These are phyloP conservation scores for Lunularia cruciata DNA, from an alignment of 225 moss, liverwort and hornwort genomes.

Conservation along the genomic window DNA sequence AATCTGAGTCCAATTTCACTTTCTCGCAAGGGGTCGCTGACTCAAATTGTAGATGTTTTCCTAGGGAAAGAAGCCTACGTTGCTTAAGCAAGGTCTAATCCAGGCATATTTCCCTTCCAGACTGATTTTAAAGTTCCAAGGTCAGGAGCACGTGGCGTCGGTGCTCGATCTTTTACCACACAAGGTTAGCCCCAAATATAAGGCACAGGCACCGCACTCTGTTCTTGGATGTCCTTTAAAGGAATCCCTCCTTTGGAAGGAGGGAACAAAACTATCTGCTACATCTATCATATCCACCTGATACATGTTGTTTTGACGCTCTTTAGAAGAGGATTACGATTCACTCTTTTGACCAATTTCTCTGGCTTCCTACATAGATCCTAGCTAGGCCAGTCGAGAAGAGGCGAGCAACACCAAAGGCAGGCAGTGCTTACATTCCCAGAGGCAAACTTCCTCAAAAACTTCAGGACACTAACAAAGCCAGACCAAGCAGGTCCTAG, in stretches of 20 bases:
- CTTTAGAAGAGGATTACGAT: neutral
- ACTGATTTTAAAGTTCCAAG: too few relatives aligned
- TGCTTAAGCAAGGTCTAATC: neutral
- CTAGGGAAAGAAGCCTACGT: neutral
- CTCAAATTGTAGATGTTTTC: slow-evolving; percentile 2
- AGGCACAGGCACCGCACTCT: slow-evolving; percentile 2
- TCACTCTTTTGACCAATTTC: neutral
- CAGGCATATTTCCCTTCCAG: neutral
- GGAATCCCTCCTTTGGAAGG: neutral
- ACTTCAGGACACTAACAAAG: neutral
- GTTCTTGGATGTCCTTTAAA: neutral
- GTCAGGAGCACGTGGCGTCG: neutral
- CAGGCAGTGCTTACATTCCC: neutral
- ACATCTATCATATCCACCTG: slow-evolving; percentile 1
- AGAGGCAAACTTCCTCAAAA: neutral
- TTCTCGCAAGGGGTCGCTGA: slow-evolving; percentile 7
- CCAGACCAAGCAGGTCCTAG: neutral
- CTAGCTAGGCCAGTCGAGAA: slow-evolving; percentile 1
- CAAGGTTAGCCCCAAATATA: neutral
- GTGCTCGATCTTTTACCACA: neutral
- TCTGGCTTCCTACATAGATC: neutral
- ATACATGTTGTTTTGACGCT: slow-evolving; percentile 15
- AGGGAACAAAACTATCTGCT: slow-evolving; percentile 5
- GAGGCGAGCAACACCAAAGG: neutral
- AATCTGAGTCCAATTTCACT: slow-evolving; percentile 1